Percentiles rank a stretch among this genome's conserved stretches.
phyloP scores from a whole-genome alignment of 78 protist species.

The Polysphondylium violaceum region DNA sequence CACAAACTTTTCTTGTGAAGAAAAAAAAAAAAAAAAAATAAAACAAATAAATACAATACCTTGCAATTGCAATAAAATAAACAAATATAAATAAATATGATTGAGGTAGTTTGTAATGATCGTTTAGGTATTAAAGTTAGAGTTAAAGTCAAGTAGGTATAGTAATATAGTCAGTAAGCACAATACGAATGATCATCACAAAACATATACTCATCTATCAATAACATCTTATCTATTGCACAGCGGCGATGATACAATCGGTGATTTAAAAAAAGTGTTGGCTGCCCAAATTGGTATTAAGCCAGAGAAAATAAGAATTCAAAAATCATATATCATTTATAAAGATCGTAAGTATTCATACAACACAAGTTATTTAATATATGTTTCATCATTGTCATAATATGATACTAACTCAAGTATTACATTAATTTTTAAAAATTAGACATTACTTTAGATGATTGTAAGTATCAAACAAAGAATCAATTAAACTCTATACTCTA shows the following conservation, averaged over 20 bases:
- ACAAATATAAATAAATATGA: slow-evolving; percentile 90
- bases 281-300: slow-evolving; percentile 98
- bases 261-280: slow-evolving; percentile 96
- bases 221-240: too few species aligned
- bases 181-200: too few species aligned
- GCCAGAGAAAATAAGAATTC: slow-evolving; percentile 94
- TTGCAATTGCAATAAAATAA: too few species aligned
- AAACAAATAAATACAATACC: too few species aligned
- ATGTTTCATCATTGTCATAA: background rate
- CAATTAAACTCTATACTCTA: background rate
- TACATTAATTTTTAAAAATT: background rate
- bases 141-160: slow-evolving; percentile 91
- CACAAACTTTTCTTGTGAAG: too few species aligned
- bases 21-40: too few species aligned
- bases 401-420: background rate
- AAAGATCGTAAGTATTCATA: slow-evolving; percentile 92
- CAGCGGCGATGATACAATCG: slow-evolving; percentile 96
- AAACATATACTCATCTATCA: background rate
- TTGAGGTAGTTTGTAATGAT: slow-evolving; percentile 96
- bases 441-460: slow-evolving; percentile 65
- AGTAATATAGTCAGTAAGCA: too few species aligned
- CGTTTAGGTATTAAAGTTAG: slow-evolving; percentile 97
- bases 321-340: slow-evolving; percentile 92
- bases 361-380: background rate
- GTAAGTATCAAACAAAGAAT: slow-evolving; percentile 18